A percentile compares a stretch with the other conserved stretches of the same genome.
Evolutionary conservation across 768 basidiomycete genomes (phyloP).

Genomic region (Termitomyces sp.): DNA sequence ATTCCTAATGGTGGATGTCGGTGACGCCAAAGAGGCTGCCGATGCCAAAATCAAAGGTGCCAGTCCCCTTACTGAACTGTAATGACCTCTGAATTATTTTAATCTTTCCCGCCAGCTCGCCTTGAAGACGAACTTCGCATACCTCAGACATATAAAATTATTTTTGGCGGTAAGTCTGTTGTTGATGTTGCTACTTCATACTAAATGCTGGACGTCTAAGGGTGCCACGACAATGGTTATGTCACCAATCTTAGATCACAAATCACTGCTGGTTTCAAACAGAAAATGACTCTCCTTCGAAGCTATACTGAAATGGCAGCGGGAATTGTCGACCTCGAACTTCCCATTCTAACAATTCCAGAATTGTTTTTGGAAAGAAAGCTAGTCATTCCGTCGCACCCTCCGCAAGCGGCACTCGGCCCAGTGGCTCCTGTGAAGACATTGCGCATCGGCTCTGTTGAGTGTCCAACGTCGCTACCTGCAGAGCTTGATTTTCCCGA

Average conservation of each 20-base stretch:
- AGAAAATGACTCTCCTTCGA: conserved; percentile 61
- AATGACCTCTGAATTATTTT: background rate
- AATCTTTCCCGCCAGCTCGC: conserved; percentile 28
- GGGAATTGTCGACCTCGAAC: conserved; percentile 49
- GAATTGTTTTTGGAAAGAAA: conserved; percentile 58
- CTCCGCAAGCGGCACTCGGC: background rate
- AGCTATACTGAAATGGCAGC: conserved; percentile 56
- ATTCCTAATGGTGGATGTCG: conserved; percentile 67
- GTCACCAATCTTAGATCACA: conserved; percentile 54
- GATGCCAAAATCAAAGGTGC: conserved; percentile 73
- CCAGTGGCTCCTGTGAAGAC: background rate
- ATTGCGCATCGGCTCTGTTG: conserved; percentile 3
- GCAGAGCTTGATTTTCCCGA: conserved; percentile 9
- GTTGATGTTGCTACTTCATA: background rate
- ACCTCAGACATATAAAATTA: conserved; percentile 58
- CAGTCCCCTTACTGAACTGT: background rate
- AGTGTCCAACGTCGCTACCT: conserved; percentile 1
- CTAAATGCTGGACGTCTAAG: conserved; percentile 21
- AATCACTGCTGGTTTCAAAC: conserved; percentile 56
- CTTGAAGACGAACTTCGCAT: conserved; percentile 57
- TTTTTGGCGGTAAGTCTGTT: conserved; percentile 51
- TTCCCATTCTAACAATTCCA: conserved; percentile 48
- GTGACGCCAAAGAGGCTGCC: conserved; percentile 65
- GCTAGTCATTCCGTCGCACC: conserved; percentile 26
- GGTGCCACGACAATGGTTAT: conserved; percentile 74